Evolutionary conservation across 2,329 filamentous ascomycete genomes (phyloP), one percentile per base, ranked within the genome.

Genomic region (Sclerotinia spermophila): DNA sequence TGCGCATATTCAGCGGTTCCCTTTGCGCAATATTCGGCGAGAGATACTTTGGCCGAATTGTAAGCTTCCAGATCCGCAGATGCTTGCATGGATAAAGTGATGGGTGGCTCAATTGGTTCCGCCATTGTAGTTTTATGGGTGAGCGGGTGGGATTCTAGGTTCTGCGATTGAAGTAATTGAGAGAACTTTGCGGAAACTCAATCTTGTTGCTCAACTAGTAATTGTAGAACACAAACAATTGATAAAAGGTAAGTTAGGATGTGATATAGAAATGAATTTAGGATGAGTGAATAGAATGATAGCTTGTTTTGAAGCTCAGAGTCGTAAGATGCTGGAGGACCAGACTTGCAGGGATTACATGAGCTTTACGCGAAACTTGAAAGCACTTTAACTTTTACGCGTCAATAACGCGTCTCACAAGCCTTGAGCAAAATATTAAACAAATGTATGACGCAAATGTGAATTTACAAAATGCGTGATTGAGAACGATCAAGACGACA

Each of bases 1-100:
- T 94, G 90, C 33, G 91, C 90, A 82, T 97, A 98, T 76, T 97
- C 89, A 27, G 93, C 89, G 30, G 92, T 90, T 55, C 92, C 96
- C 79, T 91, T 91, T 72, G 92, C 91, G 78, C 75, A 90, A 74
- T 97, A 86, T 79, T 96, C 91, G 73, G 90, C 88, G 60, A 97
- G 86, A 53, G 89, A 90, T 71, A 91, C 88, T 79, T 85, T 88
- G 78, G 73, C 73, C 4, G 77, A 78, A 67, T 79, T 78, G 72
- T 73, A 76, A 35, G 72, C 73, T 67, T 79, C 76, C 59, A 73
- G 75, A 17, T 76, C 76, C 19, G 74, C 67, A 13, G 75, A 62
- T 6, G 76, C 72, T 66, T 74, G 71, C 51, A 75, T 71, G 7
- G 72, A 71, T n/a, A 74, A 30, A 21, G 72, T 72, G 53, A 71